A percentile compares a stretch with the other conserved stretches of the same genome.
Evolutionary conservation across 805 yeast species (phyloP).

Genomic region (Priceomyces haplophilus): DNA sequence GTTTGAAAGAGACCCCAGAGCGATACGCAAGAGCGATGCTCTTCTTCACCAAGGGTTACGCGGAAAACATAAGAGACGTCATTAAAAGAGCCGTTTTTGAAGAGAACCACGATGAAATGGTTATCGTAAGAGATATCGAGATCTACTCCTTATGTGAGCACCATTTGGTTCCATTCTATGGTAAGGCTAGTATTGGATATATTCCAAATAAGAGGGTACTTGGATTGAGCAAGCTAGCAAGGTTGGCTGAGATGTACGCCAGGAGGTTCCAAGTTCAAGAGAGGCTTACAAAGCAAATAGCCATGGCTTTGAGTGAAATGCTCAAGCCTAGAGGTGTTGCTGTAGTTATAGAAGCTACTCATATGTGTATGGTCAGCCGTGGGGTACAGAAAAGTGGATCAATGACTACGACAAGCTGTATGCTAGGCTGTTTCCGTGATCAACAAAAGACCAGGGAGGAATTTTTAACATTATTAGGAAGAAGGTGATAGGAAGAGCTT

Average conservation of each 20-base stretch:
- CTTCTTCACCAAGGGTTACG: slow-evolving; percentile 93
- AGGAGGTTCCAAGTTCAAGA: slow-evolving; percentile 98
- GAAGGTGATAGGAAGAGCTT: slow-evolving; percentile 37
- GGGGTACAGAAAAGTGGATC: slow-evolving; percentile 97
- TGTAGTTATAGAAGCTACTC: slow-evolving; percentile 95
- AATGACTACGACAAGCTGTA: slow-evolving; percentile 89
- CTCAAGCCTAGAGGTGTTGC: slow-evolving; percentile 96
- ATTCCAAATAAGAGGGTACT: slow-evolving; percentile 91
- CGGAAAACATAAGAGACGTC: slow-evolving; percentile 87
- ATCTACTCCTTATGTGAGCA: slow-evolving; percentile 93
- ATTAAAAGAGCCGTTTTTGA: slow-evolving; percentile 94
- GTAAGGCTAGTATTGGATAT: slow-evolving; percentile 97
- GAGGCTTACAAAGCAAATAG: slow-evolving; percentile 92
- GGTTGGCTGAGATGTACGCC: slow-evolving; percentile 95
- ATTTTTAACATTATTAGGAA: slow-evolving; percentile 76
- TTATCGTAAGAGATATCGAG: slow-evolving; percentile 92
- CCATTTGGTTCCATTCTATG: slow-evolving; percentile 95
- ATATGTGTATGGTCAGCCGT: slow-evolving; percentile 99
- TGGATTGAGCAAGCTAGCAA: slow-evolving; percentile 88
- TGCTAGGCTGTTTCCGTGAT: slow-evolving; percentile 93
- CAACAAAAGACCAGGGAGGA: slow-evolving; percentile 96
- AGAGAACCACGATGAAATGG: slow-evolving; percentile 99
- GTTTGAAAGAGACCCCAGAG: slow-evolving; percentile 90
- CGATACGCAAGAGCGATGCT: slow-evolving; percentile 96
- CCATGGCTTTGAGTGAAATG: slow-evolving; percentile 90